These are phyloP conservation scores for Talaromyces sp. DNA, from an alignment of 2,329 filamentous ascomycete genomes.

Conservation along the genomic window DNA sequence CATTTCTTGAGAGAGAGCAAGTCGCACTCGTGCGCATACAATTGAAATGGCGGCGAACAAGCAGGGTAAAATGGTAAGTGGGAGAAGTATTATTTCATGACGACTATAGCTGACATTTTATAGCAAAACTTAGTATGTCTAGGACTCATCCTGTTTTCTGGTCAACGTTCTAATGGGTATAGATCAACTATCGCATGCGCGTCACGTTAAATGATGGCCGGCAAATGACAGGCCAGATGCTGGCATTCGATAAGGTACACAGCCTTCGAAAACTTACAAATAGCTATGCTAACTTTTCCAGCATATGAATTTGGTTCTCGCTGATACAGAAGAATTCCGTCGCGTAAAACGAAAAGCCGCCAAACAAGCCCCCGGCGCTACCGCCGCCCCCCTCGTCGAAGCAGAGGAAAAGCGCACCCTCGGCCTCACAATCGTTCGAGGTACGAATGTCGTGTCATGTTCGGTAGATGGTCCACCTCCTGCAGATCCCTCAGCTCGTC, in stretches of 20 bases:
- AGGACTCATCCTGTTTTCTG: background rate
- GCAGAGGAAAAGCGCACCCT: constrained; percentile 97
- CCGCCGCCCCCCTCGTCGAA: constrained; percentile 67
- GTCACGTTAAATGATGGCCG: constrained; percentile 91
- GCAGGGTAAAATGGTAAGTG: constrained; percentile 98
- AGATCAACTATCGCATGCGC: constrained; percentile 99
- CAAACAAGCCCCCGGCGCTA: constrained; percentile 60
- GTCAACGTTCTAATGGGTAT: constrained; percentile 2
- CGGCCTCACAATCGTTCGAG: constrained; percentile 88
- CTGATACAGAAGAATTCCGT: constrained; percentile 97
- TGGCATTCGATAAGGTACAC: constrained; percentile 91
- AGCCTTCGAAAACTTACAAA: background rate
- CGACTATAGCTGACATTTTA: constrained; percentile 56
- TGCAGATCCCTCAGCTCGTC: constrained; percentile 82
- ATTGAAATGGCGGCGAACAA: constrained; percentile 67
- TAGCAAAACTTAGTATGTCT: constrained; percentile 63
- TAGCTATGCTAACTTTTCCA: constrained; percentile 35
- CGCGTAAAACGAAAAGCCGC: constrained; percentile 80
- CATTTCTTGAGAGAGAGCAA: constrained; percentile 30
- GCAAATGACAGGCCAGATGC: constrained; percentile 96
- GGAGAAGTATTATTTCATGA: constrained; percentile 28
- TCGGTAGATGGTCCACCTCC: constrained; percentile 95
- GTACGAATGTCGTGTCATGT: constrained; percentile 88
- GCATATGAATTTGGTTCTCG: constrained; percentile 99
- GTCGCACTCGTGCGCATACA: constrained; percentile 47